These are phyloP conservation scores for Xylaria sp. DNA, from an alignment of 2,329 filamentous ascomycete species.

Conservation along the genomic window DNA sequence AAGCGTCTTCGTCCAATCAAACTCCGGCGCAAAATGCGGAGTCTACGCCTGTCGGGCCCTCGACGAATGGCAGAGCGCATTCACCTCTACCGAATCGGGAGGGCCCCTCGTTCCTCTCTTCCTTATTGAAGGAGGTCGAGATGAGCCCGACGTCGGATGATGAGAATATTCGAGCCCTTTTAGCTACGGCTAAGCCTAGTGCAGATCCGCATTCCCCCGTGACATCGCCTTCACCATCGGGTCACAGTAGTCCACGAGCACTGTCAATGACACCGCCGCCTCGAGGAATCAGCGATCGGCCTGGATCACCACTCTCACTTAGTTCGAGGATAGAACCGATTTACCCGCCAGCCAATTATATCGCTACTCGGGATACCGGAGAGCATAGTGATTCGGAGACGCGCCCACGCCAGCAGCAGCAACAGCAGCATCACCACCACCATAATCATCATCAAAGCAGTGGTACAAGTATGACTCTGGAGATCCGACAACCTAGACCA, in stretches of 20 bases:
- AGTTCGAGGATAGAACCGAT: slow-evolving; percentile 78
- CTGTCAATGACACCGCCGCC: slow-evolving; percentile 77
- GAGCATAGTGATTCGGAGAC: slow-evolving; percentile 61
- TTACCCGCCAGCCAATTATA: slow-evolving; percentile 80
- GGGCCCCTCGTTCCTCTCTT: slow-evolving; percentile 84
- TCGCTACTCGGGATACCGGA: slow-evolving; percentile 62
- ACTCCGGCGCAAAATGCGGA: slow-evolving; percentile 36
- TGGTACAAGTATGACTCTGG: slow-evolving; percentile 53
- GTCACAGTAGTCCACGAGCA: slow-evolving; percentile 73
- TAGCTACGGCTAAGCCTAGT: slow-evolving; percentile 49
- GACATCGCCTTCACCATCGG: slow-evolving; percentile 72
- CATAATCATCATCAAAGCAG: slow-evolving; percentile 46
- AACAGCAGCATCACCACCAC: slow-evolving; percentile 39
- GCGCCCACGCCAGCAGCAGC: slow-evolving; percentile 49
- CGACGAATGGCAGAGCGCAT: slow-evolving; percentile 29
- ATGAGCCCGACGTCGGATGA: slow-evolving; percentile 69
- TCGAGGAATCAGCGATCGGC: slow-evolving; percentile 67
- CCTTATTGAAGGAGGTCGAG: slow-evolving; percentile 89
- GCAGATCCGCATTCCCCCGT: slow-evolving; percentile 69
- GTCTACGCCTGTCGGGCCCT: slow-evolving; percentile 32
- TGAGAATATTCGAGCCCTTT: slow-evolving; percentile 59
- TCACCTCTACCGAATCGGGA: slow-evolving; percentile 51
- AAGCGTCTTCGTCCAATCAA: slow-evolving; percentile 57
- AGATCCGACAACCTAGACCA: slow-evolving; percentile 65
- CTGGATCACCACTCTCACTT: slow-evolving; percentile 73